Conservation (phyloP, 495 filamentous ascomycete genomes). For the Hyaloscypha bicolor region DNA sequence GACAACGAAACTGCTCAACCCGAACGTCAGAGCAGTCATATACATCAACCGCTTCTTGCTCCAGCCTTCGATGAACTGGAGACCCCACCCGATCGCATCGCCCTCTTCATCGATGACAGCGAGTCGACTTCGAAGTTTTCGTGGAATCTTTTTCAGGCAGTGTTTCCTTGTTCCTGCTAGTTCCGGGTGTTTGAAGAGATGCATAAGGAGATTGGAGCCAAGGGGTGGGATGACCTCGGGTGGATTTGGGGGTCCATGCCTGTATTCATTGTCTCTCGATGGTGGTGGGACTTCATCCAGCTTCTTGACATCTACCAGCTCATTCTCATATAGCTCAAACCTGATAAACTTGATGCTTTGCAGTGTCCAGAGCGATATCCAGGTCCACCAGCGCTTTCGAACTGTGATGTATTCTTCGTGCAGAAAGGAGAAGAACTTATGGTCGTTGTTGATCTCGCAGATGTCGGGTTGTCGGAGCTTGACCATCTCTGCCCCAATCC, state of each 20-base stretch:
- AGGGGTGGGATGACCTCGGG: background rate
- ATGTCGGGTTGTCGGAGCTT: constrained; percentile 9
- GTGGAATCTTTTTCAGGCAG: constrained; percentile 6
- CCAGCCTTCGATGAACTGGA: constrained; percentile 10
- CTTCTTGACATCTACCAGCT: constrained; percentile 8
- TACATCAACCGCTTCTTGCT: constrained; percentile 10
- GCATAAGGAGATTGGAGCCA: constrained; percentile 6
- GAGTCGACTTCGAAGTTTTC: constrained; percentile 6
- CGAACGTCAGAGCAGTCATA: background rate
- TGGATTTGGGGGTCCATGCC: constrained; percentile 12
- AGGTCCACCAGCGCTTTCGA: constrained; percentile 10
- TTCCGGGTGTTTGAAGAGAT: constrained; percentile 12
- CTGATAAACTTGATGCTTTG: constrained; percentile 10
- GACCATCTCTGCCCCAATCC: background rate
- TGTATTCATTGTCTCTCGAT: constrained; percentile 6
- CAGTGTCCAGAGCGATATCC: constrained; percentile 11
- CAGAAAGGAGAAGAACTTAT: constrained; percentile 6
- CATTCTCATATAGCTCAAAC: constrained; percentile 8
- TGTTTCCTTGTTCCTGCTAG: constrained; percentile 5
- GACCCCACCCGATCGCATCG: constrained; percentile 8
- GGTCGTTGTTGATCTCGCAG: constrained; percentile 15
- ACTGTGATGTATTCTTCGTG: constrained; percentile 3
- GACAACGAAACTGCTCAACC: background rate
- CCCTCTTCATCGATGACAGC: constrained; percentile 1
- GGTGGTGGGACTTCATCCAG: constrained; percentile 5